Conservation (phyloP, 2,329 filamentous ascomycete genomes). For the Pestalotiopsis sp. region DNA sequence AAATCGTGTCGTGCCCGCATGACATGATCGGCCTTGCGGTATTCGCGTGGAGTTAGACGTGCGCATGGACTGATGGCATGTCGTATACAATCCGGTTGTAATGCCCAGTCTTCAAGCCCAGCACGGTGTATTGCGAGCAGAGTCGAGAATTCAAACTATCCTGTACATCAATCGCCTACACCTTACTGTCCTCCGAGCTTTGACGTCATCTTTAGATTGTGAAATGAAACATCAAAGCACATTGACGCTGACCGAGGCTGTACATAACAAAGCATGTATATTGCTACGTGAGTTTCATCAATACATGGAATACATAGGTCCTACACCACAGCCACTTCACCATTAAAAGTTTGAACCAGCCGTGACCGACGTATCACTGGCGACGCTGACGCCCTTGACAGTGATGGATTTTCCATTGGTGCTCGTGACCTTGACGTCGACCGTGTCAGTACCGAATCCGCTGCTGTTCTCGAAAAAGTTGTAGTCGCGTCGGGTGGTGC, state of each 20-base stretch:
- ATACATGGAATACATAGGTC: too few relatives aligned
- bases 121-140: too few relatives aligned
- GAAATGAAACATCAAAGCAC: too few relatives aligned
- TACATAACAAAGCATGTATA: too few relatives aligned
- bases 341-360: constrained; percentile 24
- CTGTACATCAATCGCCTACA: too few relatives aligned
- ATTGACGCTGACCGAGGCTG: too few relatives aligned
- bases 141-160: too few relatives aligned
- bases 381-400: constrained; percentile 52
- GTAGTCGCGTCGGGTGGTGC: constrained; percentile 55
- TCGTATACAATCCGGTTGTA: background rate
- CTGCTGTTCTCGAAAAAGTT: constrained; percentile 65
- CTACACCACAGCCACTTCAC: background rate
- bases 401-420: constrained; percentile 51
- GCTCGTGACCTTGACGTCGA: constrained; percentile 60
- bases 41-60: background rate
- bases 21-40: background rate
- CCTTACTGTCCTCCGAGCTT: too few relatives aligned
- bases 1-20: background rate
- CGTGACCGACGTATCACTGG: constrained; percentile 22
- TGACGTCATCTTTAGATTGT: too few relatives aligned
- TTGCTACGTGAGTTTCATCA: too few relatives aligned
- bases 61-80: background rate
- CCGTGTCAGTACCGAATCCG: constrained; percentile 57
- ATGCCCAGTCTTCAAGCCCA: background rate